Percentiles rank a stretch among this genome's conserved stretches.
Conservation (phyloP, 805 yeast genomes). For the Candida sakaeoensis region DNA sequence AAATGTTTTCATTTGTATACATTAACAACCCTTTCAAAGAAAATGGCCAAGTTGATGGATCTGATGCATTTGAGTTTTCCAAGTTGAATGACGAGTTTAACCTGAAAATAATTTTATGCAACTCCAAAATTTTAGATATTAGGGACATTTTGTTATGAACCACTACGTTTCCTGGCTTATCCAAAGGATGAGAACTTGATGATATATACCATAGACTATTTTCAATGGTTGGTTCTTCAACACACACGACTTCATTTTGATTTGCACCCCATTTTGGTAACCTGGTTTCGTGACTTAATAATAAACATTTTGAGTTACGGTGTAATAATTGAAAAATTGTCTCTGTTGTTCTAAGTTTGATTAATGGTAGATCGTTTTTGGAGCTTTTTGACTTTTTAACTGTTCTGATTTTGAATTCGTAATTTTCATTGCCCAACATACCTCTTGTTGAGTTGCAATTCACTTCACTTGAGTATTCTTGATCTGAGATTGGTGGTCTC, state of each 20-base stretch:
- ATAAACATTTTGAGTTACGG: constrained; percentile 60
- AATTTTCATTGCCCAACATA: constrained; percentile 62
- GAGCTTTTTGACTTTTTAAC: constrained; percentile 29
- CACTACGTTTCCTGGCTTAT: constrained; percentile 18
- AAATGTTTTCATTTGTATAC: constrained; percentile 38
- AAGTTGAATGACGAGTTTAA: constrained; percentile 45
- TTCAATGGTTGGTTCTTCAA: constrained; percentile 63
- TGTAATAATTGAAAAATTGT: constrained; percentile 70
- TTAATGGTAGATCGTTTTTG: constrained; percentile 30
- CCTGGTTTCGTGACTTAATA: constrained; percentile 68
- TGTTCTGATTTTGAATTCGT: constrained; percentile 64
- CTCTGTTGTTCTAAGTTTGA: constrained; percentile 51
- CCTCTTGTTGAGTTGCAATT: constrained; percentile 64
- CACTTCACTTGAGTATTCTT: constrained; percentile 85
- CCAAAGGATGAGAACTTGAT: constrained; percentile 51
- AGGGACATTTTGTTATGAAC: constrained; percentile 31
- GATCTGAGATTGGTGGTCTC: constrained; percentile 86
- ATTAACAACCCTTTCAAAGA: constrained; percentile 56
- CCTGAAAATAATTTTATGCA: constrained; percentile 55
- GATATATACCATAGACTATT: constrained; percentile 78
- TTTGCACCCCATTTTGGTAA: constrained; percentile 83
- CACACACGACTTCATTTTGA: constrained; percentile 88
- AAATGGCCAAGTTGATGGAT: constrained; percentile 65
- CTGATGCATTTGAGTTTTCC: constrained; percentile 47
- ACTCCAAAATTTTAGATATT: constrained; percentile 49